Evolutionary conservation across 495 filamentous ascomycete species (phyloP).

Genomic region (Talaromyces borbonicus): DNA sequence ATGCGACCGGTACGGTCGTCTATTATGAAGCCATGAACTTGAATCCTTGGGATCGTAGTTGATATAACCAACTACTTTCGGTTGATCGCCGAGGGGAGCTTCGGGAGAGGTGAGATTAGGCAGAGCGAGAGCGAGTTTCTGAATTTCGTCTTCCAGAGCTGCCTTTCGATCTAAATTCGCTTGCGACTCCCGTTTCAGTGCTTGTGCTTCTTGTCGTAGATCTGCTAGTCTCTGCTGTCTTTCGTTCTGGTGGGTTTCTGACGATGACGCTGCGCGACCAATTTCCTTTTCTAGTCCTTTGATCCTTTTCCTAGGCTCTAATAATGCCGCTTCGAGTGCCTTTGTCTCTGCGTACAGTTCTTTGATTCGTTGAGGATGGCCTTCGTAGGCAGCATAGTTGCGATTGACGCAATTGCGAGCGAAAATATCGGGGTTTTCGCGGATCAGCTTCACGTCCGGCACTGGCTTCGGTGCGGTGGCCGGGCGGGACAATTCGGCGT

Average conservation of each 20-base stretch:
- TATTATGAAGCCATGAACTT: constrained; percentile 32
- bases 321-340: constrained; percentile 30
- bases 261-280: constrained; percentile 18
- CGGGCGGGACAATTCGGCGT: constrained; percentile 36
- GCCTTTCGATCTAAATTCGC: constrained; percentile 50
- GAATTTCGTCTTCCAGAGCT: constrained; percentile 53
- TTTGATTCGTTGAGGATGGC: constrained; percentile 59
- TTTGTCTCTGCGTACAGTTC: constrained; percentile 58
- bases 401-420: constrained; percentile 71
- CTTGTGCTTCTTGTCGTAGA: constrained; percentile 53
- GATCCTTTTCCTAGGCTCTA: constrained; percentile 26
- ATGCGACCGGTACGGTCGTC: constrained; percentile 53
- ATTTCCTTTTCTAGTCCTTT: constrained; percentile 35
- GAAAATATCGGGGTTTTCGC: constrained; percentile 68
- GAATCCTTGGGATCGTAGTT: constrained; percentile 58
- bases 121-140: constrained; percentile 63
- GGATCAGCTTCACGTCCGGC: constrained; percentile 82
- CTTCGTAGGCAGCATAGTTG: constrained; percentile 63
- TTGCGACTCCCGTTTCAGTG: constrained; percentile 55
- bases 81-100: constrained; percentile 61
- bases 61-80: constrained; percentile 55
- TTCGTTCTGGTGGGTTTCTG: background rate
- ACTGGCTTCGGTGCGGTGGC: constrained; percentile 71
- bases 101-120: constrained; percentile 75
- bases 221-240: constrained; percentile 16